Evolutionary conservation across 148 eudicot species (phyloP), one percentile per base, ranked within the genome.

Genomic region (Silene uniflora): DNA sequence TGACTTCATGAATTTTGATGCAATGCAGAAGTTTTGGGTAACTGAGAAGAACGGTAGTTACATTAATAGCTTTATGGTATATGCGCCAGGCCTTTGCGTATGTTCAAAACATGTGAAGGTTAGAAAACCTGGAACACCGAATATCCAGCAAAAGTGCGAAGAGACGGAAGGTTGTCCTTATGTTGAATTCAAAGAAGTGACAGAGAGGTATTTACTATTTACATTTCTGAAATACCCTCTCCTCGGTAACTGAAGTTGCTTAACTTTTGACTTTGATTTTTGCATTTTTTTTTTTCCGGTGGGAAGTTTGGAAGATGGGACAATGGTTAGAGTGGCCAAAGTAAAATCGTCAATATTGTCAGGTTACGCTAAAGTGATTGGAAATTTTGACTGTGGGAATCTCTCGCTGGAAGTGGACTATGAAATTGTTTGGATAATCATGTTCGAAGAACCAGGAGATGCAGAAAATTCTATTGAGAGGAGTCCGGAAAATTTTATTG

Each of bases 321-420:
- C 39, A 46, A 13, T 47, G 7, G 46, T 86, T 52, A 78, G 58
- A 19, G 89, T 78, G 47, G 90, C 87, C 0, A 85, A 88, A 77
- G 42, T 88, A 62, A 69, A 75, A 59, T 3, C 67, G 58, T 16
- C 65, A 11, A 1, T 27, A 10, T 23, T 4, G 65, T 80, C 22
- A 86, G 84, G 78, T 76, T 87, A 84, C 85, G 84, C 64, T 85
- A 17, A 87, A 63, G 78, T 89, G 44, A 73, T 70, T 13, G 96
- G 91, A 59, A 85, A 54, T 69, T 75, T 91, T 55, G 74, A 85
- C 68, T 71, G 72, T 3, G 61, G 55, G 46, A 75, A 82, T 18
- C 85, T 89, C 23, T 78, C 93, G 65, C 84, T 86, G 10, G 84
- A 83, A 66, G 60, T 76, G n/a, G 10, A 29, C 10, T 89, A 91